These are phyloP conservation scores for Sugiyamaella chiloensis DNA, from an alignment of 805 yeast species.

Conservation along the genomic window DNA sequence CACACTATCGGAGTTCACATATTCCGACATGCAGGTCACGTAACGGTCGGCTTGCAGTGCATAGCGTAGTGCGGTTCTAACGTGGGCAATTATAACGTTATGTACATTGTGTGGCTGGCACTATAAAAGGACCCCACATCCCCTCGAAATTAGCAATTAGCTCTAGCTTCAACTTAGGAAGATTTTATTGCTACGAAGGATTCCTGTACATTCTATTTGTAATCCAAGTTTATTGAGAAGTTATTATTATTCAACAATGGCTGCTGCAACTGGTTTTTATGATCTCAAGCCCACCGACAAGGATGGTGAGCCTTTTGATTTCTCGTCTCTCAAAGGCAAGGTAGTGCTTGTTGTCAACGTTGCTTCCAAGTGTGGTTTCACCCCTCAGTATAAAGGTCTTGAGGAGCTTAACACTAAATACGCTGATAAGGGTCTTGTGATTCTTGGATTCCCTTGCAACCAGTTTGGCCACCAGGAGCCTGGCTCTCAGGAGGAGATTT, in stretches of 20 bases:
- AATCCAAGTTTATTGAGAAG: neutral
- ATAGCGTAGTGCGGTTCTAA: too few species aligned
- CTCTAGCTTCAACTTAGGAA: too few species aligned
- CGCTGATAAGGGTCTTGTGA: slow-evolving; percentile 56
- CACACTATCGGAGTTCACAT: too few species aligned
- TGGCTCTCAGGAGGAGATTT: slow-evolving; percentile 63
- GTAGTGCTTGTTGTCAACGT: slow-evolving; percentile 83
- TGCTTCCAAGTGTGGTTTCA: slow-evolving; percentile 79
- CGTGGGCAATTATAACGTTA: too few species aligned
- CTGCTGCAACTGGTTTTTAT: slow-evolving; percentile 51
- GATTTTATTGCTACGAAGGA: neutral
- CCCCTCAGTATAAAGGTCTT: slow-evolving; percentile 72
- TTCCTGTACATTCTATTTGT: neutral
- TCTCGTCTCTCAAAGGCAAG: slow-evolving; percentile 65
- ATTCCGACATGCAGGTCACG: too few species aligned
- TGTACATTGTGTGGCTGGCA: too few species aligned
- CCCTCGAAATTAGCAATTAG: too few species aligned
- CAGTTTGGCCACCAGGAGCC: slow-evolving; percentile 85
- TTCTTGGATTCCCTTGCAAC: slow-evolving; percentile 88
- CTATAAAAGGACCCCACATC: neutral
- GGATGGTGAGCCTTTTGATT: slow-evolving; percentile 56
- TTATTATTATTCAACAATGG: slow-evolving; percentile 13
- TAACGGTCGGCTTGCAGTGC: too few species aligned
- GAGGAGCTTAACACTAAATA: slow-evolving; percentile 67
- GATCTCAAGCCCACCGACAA: slow-evolving; percentile 62